phyloP scores from a whole-genome alignment of 495 filamentous ascomycete genomes.

The Aspergillus panamensis region DNA sequence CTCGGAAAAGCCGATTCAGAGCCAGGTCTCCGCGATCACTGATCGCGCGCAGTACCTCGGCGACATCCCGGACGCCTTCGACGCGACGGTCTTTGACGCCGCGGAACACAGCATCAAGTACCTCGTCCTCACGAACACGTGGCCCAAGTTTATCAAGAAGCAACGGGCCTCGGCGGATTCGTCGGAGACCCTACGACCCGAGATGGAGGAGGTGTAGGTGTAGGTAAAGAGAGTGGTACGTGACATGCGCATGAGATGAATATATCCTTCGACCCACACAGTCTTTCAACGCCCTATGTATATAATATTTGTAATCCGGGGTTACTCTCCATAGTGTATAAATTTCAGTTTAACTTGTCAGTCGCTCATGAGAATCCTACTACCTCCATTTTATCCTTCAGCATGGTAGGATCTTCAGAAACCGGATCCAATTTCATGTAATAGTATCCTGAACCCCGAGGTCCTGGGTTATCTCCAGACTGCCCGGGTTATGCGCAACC shows the following conservation, averaged over 20 bases:
- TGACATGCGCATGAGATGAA: background rate
- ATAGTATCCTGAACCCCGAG: background rate
- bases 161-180: constrained; percentile 12
- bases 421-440: no score
- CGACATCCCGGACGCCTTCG: constrained; percentile 50
- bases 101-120: constrained; percentile 63
- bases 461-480: constrained; percentile 3
- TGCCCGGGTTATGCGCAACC: constrained; percentile 15
- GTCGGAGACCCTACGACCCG: constrained; percentile 1
- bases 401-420: no score
- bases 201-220: background rate
- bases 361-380: background rate
- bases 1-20: constrained; percentile 23
- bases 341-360: background rate
- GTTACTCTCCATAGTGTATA: background rate
- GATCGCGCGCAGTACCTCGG: constrained; percentile 34
- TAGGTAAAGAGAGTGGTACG: background rate
- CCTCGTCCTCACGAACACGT: constrained; percentile 66
- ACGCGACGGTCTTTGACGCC: constrained; percentile 52
- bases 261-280: background rate
- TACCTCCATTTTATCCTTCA: no score
- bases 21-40: constrained; percentile 19
- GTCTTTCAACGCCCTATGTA: background rate
- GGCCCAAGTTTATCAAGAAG: constrained; percentile 57
- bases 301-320: background rate